phyloP scores from a whole-genome alignment of 1,284 basidiomycete genomes.

The Naganishia albida region DNA sequence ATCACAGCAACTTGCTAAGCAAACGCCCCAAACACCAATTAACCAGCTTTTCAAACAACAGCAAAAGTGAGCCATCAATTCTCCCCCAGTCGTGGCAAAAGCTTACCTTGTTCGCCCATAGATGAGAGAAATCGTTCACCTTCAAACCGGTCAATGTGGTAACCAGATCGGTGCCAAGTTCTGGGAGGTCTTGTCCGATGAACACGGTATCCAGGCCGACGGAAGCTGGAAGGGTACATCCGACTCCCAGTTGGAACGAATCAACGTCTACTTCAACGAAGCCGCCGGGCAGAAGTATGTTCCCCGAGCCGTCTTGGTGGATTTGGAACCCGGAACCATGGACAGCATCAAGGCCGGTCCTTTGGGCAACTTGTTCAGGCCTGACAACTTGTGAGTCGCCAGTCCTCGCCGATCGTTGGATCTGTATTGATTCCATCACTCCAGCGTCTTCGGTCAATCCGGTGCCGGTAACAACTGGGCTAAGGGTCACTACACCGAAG shows the following conservation, averaged over 20 bases:
- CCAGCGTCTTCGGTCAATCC: slow-evolving; percentile 59
- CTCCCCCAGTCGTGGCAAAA: slow-evolving; percentile 1
- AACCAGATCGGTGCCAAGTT: slow-evolving; percentile 77
- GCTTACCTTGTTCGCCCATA: slow-evolving; percentile 12
- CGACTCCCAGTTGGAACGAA: slow-evolving; percentile 95
- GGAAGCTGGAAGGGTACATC: slow-evolving; percentile 81
- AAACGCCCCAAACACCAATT: not conserved
- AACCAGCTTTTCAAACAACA: no score
- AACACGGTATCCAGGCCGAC: slow-evolving; percentile 84
- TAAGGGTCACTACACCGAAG: slow-evolving; percentile 59
- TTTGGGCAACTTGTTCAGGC: slow-evolving; percentile 59
- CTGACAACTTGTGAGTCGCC: slow-evolving; percentile 60
- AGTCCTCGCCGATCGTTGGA: slow-evolving; percentile 29
- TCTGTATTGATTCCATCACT: not conserved
- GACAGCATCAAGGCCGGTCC: slow-evolving; percentile 78
- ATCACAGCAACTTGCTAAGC: slow-evolving; percentile 1
- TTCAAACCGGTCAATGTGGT: slow-evolving; percentile 96
- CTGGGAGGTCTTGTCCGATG: slow-evolving; percentile 70
- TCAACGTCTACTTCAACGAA: slow-evolving; percentile 95
- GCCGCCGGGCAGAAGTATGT: slow-evolving; percentile 90
- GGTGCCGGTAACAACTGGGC: slow-evolving; percentile 73
- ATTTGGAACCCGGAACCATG: slow-evolving; percentile 97
- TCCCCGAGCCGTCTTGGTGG: slow-evolving; percentile 90
- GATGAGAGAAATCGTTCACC: slow-evolving; percentile 63
- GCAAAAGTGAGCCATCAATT: not conserved